Evolutionary conservation across 176 grass and related monocot genomes (phyloP).

Genomic region (Oryza brachyantha): DNA sequence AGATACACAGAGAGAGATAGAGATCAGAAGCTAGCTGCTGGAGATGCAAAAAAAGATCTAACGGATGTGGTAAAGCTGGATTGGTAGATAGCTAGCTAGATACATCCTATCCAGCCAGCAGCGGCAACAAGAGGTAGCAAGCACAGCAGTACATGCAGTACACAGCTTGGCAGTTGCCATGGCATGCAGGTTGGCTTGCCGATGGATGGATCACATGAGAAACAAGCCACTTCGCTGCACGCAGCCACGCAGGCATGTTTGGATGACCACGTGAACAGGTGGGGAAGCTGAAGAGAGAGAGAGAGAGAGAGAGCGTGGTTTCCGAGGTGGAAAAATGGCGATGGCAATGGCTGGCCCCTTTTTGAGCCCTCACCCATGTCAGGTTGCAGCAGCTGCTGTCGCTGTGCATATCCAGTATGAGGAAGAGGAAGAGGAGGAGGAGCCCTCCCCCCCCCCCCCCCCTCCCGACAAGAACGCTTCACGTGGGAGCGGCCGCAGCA

Average conservation of each 20-base stretch:
- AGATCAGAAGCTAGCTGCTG: not conserved
- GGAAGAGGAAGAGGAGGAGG: too few relatives aligned
- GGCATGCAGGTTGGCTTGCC: not conserved
- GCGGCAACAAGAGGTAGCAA: not conserved
- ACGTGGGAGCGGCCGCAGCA: conserved; percentile 78
- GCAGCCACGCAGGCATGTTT: not conserved
- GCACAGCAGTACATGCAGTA: not conserved
- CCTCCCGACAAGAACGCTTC: conserved; percentile 54
- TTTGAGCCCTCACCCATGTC: not conserved
- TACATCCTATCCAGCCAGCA: not conserved
- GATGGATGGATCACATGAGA: conserved; percentile 33
- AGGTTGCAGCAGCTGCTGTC: not conserved
- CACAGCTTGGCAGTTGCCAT: conserved; percentile 23
- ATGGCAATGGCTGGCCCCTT: too few relatives aligned
- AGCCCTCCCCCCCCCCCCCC: too few relatives aligned
- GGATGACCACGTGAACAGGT: conserved; percentile 70
- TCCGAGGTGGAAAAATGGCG: conserved; percentile 54
- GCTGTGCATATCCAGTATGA: conserved; percentile 5
- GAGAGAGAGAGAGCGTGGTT: conserved; percentile 43
- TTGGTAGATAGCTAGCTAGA: not conserved
- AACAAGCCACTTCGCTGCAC: conserved; percentile 5
- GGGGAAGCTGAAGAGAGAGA: conserved; percentile 33
- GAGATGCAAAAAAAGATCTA: not conserved
- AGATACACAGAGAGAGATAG: too few relatives aligned
- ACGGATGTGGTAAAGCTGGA: not conserved